Evolutionary conservation across 148 eudicot species (phyloP).

Genomic region (Tetragonia tetragonoides): DNA sequence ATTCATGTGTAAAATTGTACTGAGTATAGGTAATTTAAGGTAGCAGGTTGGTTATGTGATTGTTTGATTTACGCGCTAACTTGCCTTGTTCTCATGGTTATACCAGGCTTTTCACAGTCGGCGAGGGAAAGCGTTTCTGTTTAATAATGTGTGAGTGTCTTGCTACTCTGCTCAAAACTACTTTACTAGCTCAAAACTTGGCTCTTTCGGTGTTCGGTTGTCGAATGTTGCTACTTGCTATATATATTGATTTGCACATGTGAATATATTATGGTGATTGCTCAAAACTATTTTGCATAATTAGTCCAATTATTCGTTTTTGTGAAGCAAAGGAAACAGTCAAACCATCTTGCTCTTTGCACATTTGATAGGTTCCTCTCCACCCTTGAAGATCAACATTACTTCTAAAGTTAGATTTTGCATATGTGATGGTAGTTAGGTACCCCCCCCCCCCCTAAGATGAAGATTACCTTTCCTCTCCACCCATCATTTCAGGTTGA

Average conservation of each 20-base stretch:
- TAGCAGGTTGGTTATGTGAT: not conserved
- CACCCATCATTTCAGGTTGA: not conserved
- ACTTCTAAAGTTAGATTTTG: no score
- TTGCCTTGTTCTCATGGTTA: constrained; percentile 3
- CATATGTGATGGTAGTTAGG: no score
- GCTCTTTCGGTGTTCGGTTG: not conserved
- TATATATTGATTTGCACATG: not conserved
- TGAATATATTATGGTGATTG: not conserved
- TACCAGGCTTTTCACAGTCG: constrained; percentile 70
- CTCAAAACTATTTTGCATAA: not conserved
- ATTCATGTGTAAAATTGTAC: not conserved
- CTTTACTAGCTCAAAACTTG: not conserved
- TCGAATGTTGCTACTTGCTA: no score
- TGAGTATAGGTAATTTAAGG: not conserved
- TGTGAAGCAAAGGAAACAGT: not conserved
- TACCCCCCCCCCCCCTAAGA: no score
- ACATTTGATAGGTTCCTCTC: no score
- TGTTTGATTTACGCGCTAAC: constrained; percentile 12
- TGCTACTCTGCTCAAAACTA: constrained; percentile 3
- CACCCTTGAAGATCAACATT: no score
- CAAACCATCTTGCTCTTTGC: no score
- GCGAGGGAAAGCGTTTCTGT: constrained; percentile 85
- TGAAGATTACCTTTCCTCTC: no score
- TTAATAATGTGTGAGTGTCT: constrained; percentile 70
- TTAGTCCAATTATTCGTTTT: not conserved